Evolutionary conservation across 495 filamentous ascomycete species (phyloP).

Genomic region (Lasiosphaeris hirsuta): DNA sequence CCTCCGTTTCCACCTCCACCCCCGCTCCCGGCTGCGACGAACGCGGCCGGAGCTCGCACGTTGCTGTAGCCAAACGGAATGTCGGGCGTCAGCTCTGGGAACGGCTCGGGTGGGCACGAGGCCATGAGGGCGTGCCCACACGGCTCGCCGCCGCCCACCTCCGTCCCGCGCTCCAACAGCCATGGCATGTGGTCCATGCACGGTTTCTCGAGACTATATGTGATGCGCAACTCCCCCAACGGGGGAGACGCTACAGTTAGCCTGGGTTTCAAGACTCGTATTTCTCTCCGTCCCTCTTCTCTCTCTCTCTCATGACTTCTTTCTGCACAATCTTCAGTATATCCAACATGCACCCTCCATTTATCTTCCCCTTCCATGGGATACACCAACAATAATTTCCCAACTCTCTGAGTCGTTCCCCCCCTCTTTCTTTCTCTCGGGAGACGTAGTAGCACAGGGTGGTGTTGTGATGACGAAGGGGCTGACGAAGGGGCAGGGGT

Average conservation of each 20-base stretch:
- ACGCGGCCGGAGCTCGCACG: slow-evolving; percentile 9
- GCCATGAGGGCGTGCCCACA: slow-evolving; percentile 88
- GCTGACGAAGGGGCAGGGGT: too few relatives aligned
- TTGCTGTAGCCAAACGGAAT: slow-evolving; percentile 49
- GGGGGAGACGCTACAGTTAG: slow-evolving; percentile 18
- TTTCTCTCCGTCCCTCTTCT: neutral
- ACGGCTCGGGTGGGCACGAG: slow-evolving; percentile 69
- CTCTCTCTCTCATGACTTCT: neutral
- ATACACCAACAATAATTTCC: too few relatives aligned
- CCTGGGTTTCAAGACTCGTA: slow-evolving; percentile 2
- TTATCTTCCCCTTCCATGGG: too few relatives aligned
- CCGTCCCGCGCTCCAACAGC: slow-evolving; percentile 57
- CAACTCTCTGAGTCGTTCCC: too few relatives aligned
- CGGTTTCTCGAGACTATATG: slow-evolving; percentile 78
- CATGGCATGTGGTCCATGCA: slow-evolving; percentile 94
- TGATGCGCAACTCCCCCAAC: slow-evolving; percentile 5
- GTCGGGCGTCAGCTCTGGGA: slow-evolving; percentile 42
- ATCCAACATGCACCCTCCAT: too few relatives aligned
- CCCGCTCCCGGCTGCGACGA: too few relatives aligned
- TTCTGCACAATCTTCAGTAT: too few relatives aligned
- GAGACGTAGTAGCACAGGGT: too few relatives aligned
- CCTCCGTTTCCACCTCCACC: slow-evolving; percentile 26
- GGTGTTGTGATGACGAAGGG: too few relatives aligned
- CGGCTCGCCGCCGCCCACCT: slow-evolving; percentile 46
- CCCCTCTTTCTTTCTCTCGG: too few relatives aligned